A percentile compares a stretch with the other conserved stretches of the same genome.
Evolutionary conservation across 768 basidiomycete genomes (phyloP).

Genomic region (Pleurotus citrinopileatus): DNA sequence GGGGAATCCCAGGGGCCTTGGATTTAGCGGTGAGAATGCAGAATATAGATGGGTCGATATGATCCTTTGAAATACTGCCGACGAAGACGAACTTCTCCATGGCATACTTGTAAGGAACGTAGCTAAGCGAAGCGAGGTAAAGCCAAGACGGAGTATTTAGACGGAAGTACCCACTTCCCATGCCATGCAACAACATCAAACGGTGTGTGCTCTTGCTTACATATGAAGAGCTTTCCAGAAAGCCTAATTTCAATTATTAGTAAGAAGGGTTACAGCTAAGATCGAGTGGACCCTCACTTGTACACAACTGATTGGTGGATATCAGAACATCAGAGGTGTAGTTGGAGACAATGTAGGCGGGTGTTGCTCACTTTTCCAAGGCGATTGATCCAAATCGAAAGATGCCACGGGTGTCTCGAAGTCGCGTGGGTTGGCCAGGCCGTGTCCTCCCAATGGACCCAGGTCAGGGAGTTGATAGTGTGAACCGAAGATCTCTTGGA

Average conservation of each 20-base stretch:
- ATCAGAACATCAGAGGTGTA: neutral
- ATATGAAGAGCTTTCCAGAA: constrained; percentile 49
- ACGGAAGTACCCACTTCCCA: constrained; percentile 46
- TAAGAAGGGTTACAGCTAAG: neutral
- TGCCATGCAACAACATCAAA: constrained; percentile 76
- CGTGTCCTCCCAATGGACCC: constrained; percentile 63
- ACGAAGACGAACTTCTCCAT: constrained; percentile 62
- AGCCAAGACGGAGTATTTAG: neutral
- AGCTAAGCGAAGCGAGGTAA: constrained; percentile 30
- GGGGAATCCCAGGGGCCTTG: constrained; percentile 52
- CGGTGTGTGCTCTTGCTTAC: constrained; percentile 60
- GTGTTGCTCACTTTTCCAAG: constrained; percentile 48
- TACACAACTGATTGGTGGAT: constrained; percentile 35
- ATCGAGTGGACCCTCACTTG: constrained; percentile 32
- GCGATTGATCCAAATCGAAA: constrained; percentile 62
- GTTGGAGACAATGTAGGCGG: neutral
- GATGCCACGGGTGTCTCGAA: constrained; percentile 63
- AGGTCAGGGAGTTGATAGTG: constrained; percentile 65
- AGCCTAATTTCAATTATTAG: constrained; percentile 32
- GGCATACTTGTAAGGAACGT: constrained; percentile 66
- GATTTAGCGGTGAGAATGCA: constrained; percentile 67
- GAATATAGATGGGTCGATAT: constrained; percentile 69
- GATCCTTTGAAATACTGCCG: constrained; percentile 64
- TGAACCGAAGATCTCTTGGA: constrained; percentile 61
- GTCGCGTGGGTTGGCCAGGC: constrained; percentile 63